Evolutionary conservation across 345 rosid genomes (phyloP).

Genomic region (Gynandropsis gynandra): DNA sequence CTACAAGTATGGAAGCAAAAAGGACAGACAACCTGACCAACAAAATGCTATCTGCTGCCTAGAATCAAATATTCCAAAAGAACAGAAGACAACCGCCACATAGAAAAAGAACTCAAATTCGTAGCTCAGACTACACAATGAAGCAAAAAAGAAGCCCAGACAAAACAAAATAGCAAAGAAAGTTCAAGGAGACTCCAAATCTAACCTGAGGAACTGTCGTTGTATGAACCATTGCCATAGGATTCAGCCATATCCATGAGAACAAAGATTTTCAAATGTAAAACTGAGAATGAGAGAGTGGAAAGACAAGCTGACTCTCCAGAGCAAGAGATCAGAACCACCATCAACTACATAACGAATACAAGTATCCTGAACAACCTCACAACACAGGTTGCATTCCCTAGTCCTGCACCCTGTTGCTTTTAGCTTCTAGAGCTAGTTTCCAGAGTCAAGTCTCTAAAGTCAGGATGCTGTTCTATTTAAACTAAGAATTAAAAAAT

Average conservation of each 20-base stretch:
- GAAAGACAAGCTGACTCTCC: slow-evolving; percentile 9
- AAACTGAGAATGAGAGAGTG: slow-evolving; percentile 6
- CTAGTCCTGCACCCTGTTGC: neutral
- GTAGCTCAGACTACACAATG: neutral
- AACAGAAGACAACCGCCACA: neutral
- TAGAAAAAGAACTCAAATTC: too few relatives aligned
- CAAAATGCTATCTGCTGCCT: slow-evolving; percentile 6
- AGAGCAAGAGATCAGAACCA: neutral
- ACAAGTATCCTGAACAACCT: slow-evolving; percentile 18
- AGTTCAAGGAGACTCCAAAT: neutral
- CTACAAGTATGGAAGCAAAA: neutral
- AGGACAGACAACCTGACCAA: slow-evolving; percentile 6
- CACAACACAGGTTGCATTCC: too few relatives aligned
- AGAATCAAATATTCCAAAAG: slow-evolving; percentile 14
- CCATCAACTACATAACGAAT: neutral
- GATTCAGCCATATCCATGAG: slow-evolving; percentile 20
- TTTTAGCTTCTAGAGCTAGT: too few relatives aligned
- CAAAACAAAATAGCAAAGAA: neutral
- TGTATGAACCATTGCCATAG: slow-evolving; percentile 17
- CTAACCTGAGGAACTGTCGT: slow-evolving; percentile 25
- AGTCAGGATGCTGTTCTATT: too few relatives aligned
- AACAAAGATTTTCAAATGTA: slow-evolving; percentile 13
- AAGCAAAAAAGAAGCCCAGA: neutral
- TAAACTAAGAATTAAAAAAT: too few relatives aligned
- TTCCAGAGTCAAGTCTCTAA: too few relatives aligned